Conservation (phyloP, 140 eudicot species). For the Stevia rebaudiana region DNA sequence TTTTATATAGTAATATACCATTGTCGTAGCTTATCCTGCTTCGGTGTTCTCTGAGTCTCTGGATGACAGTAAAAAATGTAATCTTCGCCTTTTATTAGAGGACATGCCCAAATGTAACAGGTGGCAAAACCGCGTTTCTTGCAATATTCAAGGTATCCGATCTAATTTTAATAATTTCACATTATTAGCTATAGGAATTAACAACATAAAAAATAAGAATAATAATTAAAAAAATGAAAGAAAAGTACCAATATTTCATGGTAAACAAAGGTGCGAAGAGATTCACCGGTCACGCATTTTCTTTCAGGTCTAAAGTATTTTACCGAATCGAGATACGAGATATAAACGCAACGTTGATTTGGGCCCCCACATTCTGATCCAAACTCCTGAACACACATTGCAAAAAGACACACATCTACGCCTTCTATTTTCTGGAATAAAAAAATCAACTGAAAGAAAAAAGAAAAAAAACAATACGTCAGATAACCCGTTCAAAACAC, state of each 20-base stretch:
- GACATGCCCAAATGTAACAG: slow-evolving; percentile 96
- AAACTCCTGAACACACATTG: slow-evolving; percentile 88
- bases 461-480: slow-evolving; percentile 17
- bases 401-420: slow-evolving; percentile 84
- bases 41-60: slow-evolving; percentile 71
- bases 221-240: not conserved
- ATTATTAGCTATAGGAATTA: slow-evolving; percentile 6
- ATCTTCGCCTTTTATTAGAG: slow-evolving; percentile 82
- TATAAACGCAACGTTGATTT: slow-evolving; percentile 66
- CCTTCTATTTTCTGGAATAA: slow-evolving; percentile 87
- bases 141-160: slow-evolving; percentile 92
- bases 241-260: slow-evolving; percentile 72
- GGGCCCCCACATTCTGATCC: slow-evolving; percentile 77
- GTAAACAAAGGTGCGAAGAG: slow-evolving; percentile 89
- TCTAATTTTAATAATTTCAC: slow-evolving; percentile 36
- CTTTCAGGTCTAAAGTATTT: slow-evolving; percentile 76
- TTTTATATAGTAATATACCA: slow-evolving; percentile 49
- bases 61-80: slow-evolving; percentile 89
- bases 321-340: slow-evolving; percentile 86
- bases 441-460: slow-evolving; percentile 53
- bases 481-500: not conserved
- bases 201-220: not conserved
- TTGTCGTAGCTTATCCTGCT: slow-evolving; percentile 59
- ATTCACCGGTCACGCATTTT: slow-evolving; percentile 51
- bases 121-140: slow-evolving; percentile 71